These are phyloP conservation scores for Petunia axillaris DNA, from an alignment of 257 asterid genomes.

Conservation along the genomic window DNA sequence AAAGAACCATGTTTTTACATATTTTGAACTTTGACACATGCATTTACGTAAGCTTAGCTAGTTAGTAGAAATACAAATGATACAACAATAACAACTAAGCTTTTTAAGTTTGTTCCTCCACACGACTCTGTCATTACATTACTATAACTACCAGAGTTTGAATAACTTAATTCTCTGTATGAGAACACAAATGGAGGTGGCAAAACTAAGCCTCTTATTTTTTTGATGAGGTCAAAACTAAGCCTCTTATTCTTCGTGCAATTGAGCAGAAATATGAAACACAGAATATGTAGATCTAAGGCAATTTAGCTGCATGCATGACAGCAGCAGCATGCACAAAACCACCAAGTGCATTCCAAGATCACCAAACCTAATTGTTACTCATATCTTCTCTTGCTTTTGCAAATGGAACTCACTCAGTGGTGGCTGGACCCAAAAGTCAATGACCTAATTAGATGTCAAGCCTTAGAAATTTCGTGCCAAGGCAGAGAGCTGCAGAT, in stretches of 20 bases:
- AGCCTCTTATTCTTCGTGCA: not conserved
- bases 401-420: not conserved
- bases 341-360: constrained; percentile 2
- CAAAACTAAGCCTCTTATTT: not conserved
- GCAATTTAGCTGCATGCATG: constrained; percentile 12
- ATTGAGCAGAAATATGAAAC: not conserved
- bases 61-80: not conserved
- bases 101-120: constrained; percentile 13
- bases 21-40: not conserved
- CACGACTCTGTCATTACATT: not conserved
- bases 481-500: not conserved
- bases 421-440: not conserved
- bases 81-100: constrained; percentile 8
- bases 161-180: not conserved
- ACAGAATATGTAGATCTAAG: constrained; percentile 5
- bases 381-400: constrained; percentile 2
- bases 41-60: not conserved
- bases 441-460: constrained; percentile 1
- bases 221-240: not conserved
- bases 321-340: constrained; percentile 28
- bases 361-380: not conserved
- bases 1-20: constrained; percentile 18
- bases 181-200: constrained; percentile 11
- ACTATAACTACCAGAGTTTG: not conserved
- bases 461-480: not conserved